Evolutionary conservation across 352 stramenopile genomes (phyloP).

Genomic region (Phytopythium cucurbitacearum): DNA sequence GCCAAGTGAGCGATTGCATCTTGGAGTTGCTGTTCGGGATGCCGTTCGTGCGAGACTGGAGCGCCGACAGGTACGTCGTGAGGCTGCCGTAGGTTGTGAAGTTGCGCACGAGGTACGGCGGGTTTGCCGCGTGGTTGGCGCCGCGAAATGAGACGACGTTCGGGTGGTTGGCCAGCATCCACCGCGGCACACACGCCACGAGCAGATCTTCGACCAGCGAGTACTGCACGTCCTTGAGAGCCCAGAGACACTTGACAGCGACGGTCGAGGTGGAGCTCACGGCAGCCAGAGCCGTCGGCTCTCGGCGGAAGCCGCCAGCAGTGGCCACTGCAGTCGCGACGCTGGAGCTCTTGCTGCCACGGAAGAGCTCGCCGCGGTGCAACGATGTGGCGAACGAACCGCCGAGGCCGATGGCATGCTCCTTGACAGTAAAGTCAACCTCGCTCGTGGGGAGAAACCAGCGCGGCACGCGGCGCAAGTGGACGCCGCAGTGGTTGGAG

Average conservation of each 20-base stretch:
- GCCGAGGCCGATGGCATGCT: conserved; percentile 23
- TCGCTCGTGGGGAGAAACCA: conserved; percentile 54
- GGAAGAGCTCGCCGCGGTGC: conserved; percentile 49
- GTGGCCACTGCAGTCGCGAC: conserved; percentile 13
- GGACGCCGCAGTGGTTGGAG: conserved; percentile 40
- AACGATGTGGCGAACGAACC: conserved; percentile 46
- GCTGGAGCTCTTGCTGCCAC: conserved; percentile 32
- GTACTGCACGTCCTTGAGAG: conserved; percentile 30
- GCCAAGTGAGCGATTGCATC: conserved; percentile 43
- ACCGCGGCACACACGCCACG: conserved; percentile 37
- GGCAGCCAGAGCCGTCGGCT: conserved; percentile 4
- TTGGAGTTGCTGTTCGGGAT: conserved; percentile 18
- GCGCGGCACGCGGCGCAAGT: conserved; percentile 43
- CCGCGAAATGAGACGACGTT: conserved; percentile 61
- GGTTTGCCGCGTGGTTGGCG: conserved; percentile 38
- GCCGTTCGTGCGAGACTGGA: conserved; percentile 32
- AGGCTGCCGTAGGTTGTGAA: conserved; percentile 57
- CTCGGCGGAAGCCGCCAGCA: not conserved
- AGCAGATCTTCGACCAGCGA: conserved; percentile 56
- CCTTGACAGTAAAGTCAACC: conserved; percentile 41
- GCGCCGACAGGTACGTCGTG: conserved; percentile 38
- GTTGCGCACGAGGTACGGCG: conserved; percentile 54
- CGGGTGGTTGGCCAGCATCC: conserved; percentile 43
- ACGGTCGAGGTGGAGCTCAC: conserved; percentile 26
- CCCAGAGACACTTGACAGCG: conserved; percentile 57